phyloP scores from a whole-genome alignment of 1,139 yeast genomes.

The Blastobotrys persicus region DNA sequence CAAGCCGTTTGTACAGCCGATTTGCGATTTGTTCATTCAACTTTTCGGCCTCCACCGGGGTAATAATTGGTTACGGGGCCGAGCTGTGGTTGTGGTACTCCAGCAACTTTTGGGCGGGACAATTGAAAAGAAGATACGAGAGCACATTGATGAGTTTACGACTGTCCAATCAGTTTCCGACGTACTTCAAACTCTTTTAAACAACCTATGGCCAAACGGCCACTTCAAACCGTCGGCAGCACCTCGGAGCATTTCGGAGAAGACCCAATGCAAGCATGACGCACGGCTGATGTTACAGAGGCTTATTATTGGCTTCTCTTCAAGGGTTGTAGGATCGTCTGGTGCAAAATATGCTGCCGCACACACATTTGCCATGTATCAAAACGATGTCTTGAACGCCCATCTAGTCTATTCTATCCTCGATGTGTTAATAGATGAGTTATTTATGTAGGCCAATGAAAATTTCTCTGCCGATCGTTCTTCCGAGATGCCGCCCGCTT shows the following conservation, averaged over 20 bases:
- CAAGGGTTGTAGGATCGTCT: conserved; percentile 70
- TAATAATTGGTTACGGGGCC: conserved; percentile 74
- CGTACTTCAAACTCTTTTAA: conserved; percentile 44
- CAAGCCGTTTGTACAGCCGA: conserved; percentile 68
- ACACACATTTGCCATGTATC: conserved; percentile 63
- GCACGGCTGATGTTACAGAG: conserved; percentile 56
- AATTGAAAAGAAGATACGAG: conserved; percentile 67
- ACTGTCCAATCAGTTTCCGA: conserved; percentile 53
- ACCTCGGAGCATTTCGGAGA: conserved; percentile 53
- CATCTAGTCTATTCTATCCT: conserved; percentile 60
- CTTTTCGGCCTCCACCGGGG: conserved; percentile 67
- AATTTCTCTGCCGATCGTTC: neutral
- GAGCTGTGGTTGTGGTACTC: conserved; percentile 74
- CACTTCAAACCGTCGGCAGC: conserved; percentile 24
- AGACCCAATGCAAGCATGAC: conserved; percentile 52
- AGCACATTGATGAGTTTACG: conserved; percentile 43
- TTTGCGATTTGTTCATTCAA: conserved; percentile 70
- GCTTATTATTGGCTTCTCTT: conserved; percentile 61
- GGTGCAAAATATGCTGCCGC: conserved; percentile 64
- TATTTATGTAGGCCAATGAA: conserved; percentile 34
- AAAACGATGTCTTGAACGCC: conserved; percentile 67
- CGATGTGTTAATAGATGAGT: conserved; percentile 47
- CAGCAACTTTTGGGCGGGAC: conserved; percentile 90
- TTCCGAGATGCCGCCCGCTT: too few species aligned
- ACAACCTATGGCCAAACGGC: conserved; percentile 66